Evolutionary conservation across 345 rosid genomes (phyloP), one percentile per base, ranked within the genome.

Genomic region (Ceriops zippeliana): DNA sequence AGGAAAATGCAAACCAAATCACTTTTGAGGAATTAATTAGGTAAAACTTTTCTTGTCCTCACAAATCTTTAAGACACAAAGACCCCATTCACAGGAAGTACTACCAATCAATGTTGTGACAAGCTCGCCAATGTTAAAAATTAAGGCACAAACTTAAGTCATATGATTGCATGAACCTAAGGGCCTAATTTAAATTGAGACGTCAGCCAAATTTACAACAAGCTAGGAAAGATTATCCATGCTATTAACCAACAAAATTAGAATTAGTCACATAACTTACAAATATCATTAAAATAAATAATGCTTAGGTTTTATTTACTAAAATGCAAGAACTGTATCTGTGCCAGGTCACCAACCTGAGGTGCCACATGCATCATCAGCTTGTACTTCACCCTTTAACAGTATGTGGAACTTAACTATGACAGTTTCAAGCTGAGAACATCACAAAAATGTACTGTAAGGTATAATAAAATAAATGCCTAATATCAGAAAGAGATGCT

Each of bases 401-500:
- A 80, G 61, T 38, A 87, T 65, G 66, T 64, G 85, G 52, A 95
- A 76, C 77, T 82, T 87, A 63, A 95, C 76, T 53, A 74, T 74
- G 61, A 86, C 81, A 61, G 69, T 71, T 69, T 82, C 87, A 86
- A 80, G 76, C 99, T 95, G 85, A 34, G 74, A 30, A 72, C 53
- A 62, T 27, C 61, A 78, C 30, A 53, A 56, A 73, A 65, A 63
- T 38, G 70, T 63, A n/a, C 21, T n/a, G 47, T 34, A 62, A 65
- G 42, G 37, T 34, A 26, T 69, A 3, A 2, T 13, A 13, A 16
- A 3, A 3, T 11, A 13, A 42, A 3, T 11, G 49, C 49, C 49
- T 13, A 42, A 42, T 42, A 3, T 42, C 46, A 38, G 3, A 38
- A 69, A 46, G 4, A 46, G 17, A 65, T 27, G 37, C 54, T 21